These are phyloP conservation scores for Vaccinium myrtillus DNA, from an alignment of 148 eudicot genomes.

Conservation along the genomic window DNA sequence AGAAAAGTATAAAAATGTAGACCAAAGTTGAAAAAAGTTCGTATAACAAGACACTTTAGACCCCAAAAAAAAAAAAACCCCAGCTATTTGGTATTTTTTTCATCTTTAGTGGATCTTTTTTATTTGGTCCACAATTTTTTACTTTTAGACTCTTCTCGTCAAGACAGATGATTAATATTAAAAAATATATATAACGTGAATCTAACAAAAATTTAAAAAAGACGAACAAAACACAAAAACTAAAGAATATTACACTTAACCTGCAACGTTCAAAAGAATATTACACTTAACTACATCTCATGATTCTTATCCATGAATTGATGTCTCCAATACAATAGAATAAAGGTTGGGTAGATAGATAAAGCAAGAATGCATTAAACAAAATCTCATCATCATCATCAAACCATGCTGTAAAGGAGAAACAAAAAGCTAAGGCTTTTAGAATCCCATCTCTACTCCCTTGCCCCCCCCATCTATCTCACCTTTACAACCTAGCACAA, in stretches of 20 bases:
- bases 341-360: conserved; percentile 7
- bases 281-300: neutral
- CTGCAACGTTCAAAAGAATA: neutral
- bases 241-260: neutral
- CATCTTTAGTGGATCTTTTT: too few relatives aligned
- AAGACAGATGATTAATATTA: too few relatives aligned
- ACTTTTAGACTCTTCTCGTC: too few relatives aligned
- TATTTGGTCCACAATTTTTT: too few relatives aligned
- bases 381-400: conserved; percentile 1
- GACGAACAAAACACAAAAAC: too few relatives aligned
- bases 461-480: neutral
- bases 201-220: too few relatives aligned
- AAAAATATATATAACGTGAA: too few relatives aligned
- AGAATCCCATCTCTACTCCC: neutral
- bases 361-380: conserved; percentile 14
- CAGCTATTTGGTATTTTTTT: too few relatives aligned
- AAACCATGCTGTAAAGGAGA: conserved; percentile 24
- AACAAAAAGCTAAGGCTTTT: neutral
- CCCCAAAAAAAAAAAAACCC: too few relatives aligned
- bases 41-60: too few relatives aligned
- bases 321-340: conserved; percentile 6
- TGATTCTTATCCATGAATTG: neutral
- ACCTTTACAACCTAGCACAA: conserved; percentile 26
- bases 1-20: too few relatives aligned
- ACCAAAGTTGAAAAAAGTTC: too few relatives aligned